A percentile compares a stretch with the other conserved stretches of the same genome.
Conservation (phyloP, 139 green algal genomes). For the Micractinium conductrix region DNA sequence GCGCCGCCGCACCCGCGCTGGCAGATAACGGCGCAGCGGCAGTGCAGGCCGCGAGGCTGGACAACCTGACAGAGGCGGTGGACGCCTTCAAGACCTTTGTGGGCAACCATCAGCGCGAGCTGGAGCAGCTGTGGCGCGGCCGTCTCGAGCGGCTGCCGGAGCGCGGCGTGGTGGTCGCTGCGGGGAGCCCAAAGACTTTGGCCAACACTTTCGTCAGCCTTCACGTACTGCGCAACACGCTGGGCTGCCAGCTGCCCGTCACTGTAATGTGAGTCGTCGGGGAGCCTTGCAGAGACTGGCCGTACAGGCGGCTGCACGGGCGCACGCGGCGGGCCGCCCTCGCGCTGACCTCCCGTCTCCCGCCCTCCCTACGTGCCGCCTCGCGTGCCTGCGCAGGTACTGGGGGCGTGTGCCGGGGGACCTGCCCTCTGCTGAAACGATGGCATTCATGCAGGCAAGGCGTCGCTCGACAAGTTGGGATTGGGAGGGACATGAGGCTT, state of each 20-base stretch:
- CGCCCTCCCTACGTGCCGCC: not conserved
- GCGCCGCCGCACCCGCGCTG: no score
- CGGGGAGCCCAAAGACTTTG: not conserved
- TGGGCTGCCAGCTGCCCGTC: conserved; percentile 28
- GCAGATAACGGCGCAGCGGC: no score
- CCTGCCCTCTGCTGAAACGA: not conserved
- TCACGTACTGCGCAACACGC: conserved; percentile 27
- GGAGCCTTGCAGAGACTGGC: no score
- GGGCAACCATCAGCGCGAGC: not conserved
- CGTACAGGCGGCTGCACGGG: not conserved
- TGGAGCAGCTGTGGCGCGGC: not conserved
- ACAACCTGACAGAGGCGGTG: no score
- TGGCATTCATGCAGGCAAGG: not conserved
- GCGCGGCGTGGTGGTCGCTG: conserved; percentile 36
- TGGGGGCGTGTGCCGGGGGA: conserved; percentile 18
- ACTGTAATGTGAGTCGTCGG: conserved; percentile 28
- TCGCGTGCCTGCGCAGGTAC: not conserved
- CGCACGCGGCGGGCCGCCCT: not conserved
- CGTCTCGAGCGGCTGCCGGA: not conserved
- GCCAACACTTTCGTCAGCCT: conserved; percentile 40
- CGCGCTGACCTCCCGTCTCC: no score
- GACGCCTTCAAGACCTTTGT: no score
- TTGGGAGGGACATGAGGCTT: no score
- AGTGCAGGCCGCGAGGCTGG: no score
- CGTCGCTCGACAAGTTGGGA: not conserved